Evolutionary conservation across 2,329 filamentous ascomycete genomes (phyloP).

Genomic region (Calonectria pauciramosa): DNA sequence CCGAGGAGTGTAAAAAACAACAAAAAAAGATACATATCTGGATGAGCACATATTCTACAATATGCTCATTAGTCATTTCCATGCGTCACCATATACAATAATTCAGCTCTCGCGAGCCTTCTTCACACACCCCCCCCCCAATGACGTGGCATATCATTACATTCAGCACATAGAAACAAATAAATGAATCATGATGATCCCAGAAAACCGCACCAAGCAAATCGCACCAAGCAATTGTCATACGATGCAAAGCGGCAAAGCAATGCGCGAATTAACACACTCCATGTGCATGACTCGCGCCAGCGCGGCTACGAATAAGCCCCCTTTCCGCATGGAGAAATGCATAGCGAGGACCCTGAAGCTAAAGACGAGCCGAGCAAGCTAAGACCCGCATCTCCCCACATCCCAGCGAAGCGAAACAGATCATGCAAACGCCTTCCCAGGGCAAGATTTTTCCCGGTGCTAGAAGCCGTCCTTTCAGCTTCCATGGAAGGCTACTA

Average conservation of each 20-base stretch:
- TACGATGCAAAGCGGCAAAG: not conserved
- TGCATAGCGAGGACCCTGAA: not conserved
- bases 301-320: not conserved
- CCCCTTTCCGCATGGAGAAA: not conserved
- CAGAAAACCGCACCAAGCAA: not conserved
- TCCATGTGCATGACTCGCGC: not conserved
- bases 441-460: not conserved
- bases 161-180: not conserved
- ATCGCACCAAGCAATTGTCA: not conserved
- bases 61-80: not conserved
- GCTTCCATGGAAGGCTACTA: not conserved
- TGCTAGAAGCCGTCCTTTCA: not conserved
- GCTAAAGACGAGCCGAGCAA: not conserved
- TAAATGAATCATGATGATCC: not conserved
- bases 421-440: not conserved
- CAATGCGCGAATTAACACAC: not conserved
- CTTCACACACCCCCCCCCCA: too few species aligned
- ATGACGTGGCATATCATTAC: not conserved
- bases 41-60: constrained; percentile 17
- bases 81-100: not conserved
- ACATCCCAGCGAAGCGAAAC: not conserved
- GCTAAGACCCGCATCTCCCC: not conserved
- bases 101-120: not conserved
- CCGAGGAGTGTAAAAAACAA: constrained; percentile 37
- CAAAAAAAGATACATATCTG: not conserved